Evolutionary conservation across 2,329 filamentous ascomycete species (phyloP).

Genomic region (Talaromyces verruculosus): DNA sequence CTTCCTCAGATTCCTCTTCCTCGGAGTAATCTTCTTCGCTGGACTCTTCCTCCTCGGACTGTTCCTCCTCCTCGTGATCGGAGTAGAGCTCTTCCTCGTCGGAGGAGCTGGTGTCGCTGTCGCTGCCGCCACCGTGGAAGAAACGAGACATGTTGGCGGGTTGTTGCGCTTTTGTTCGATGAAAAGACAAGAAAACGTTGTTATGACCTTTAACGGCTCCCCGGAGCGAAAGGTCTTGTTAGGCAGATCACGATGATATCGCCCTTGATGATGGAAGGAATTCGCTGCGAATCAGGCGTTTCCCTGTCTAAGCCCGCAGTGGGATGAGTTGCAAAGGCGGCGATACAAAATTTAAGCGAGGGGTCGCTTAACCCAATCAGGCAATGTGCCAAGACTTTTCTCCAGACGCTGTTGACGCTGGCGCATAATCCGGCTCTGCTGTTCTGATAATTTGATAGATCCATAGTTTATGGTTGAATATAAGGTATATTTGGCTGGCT

Average conservation of each 20-base stretch:
- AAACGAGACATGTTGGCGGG: slow-evolving; percentile 77
- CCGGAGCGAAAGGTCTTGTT: slow-evolving; percentile 27
- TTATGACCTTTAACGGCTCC: slow-evolving; percentile 12
- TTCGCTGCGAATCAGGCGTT: slow-evolving; percentile 12
- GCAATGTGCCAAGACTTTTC: slow-evolving; percentile 24
- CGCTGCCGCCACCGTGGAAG: slow-evolving; percentile 94
- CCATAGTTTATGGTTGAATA: background rate
- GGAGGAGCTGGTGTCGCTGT: slow-evolving; percentile 85
- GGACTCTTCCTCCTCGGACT: slow-evolving; percentile 54
- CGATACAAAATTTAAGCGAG: slow-evolving; percentile 51
- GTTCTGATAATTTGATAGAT: background rate
- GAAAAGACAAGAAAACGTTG: slow-evolving; percentile 15
- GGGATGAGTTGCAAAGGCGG: slow-evolving; percentile 33
- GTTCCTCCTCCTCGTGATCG: slow-evolving; percentile 67
- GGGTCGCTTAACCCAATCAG: slow-evolving; percentile 37
- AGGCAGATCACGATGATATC: slow-evolving; percentile 24
- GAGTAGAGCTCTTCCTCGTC: slow-evolving; percentile 95
- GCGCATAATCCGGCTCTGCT: background rate
- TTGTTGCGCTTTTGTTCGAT: slow-evolving; percentile 7
- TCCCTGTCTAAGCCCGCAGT: slow-evolving; percentile 27
- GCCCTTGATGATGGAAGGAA: slow-evolving; percentile 25
- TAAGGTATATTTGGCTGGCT: slow-evolving; percentile 16
- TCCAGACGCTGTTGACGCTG: slow-evolving; percentile 8
- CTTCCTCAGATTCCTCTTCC: slow-evolving; percentile 55
- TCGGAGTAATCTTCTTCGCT: slow-evolving; percentile 54